Base-by-base conservation (phyloP, 345 rosid genomes). In the Zanthoxylum bungeanum region DNA sequence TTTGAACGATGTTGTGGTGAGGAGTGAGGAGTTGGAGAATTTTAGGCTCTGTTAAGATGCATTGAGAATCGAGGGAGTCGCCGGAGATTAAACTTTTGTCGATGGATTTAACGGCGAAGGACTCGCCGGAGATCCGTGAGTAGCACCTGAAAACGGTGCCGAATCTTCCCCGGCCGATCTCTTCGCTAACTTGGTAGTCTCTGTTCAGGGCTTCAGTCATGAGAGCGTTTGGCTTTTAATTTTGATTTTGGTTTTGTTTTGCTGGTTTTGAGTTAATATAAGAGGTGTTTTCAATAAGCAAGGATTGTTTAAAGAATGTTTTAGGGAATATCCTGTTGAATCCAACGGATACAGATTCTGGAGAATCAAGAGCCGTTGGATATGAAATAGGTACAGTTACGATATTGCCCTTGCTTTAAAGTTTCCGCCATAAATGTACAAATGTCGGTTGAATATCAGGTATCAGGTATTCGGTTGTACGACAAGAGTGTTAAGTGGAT, bases 121-220 rank as follows among this genome's bases (percentile, higher is more conserved):
- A 64, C 0, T 73, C 72, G 17, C 85, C 77, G 28, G 82, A 64
- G 46, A 24, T 44, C 16, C 56, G 53, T 1, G 80, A 78, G n/a
- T 47, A 74, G 74, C 91, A 89, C 68, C 80, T 73, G 39, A 64
- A 85, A 44, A 89, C 91, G 76, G 75, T 65, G 42, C 91, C 93
- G 72, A 85, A 89, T 46, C 91, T 76, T 33, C 93, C 93, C 36
- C 87, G 85, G 33, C 93, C 91, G 80, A 89, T 78, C 79, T 89
- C 91, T 24, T 81, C 86, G 58, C 68, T 47, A 50, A 89, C 37
- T 33, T 77, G 69, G 85, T 80, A 89, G 52, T 83, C 85, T 71
- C 75, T 61, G 52, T 66, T 75, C 50, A 89, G 60, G 11, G 80
- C 81, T 57, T 84, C 80, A 70, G 79, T 84, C 93, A 89, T 89